Base-by-base conservation (phyloP, 1,284 basidiomycete species). In the Irpex sp. region DNA sequence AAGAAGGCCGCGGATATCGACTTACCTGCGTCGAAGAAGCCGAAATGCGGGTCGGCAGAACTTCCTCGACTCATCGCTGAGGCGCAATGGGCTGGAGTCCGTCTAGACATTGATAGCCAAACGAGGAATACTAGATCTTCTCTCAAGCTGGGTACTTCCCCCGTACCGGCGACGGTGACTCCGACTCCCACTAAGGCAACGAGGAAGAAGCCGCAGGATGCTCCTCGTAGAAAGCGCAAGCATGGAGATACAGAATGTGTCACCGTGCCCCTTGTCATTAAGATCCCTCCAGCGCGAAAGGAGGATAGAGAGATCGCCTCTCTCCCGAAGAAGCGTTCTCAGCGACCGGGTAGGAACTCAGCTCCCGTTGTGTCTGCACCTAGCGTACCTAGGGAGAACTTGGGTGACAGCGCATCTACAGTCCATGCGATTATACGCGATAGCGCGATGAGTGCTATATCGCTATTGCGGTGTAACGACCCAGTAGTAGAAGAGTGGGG, bases 371-470 rank as follows among this genome's bases (percentile, higher is more conserved):
- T 64, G 1, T 4, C 49, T 7, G 13, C 32, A 27, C 56, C 65
- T 4, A n/a, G 59, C 59, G 49, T 67, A 7, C 45, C 38, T 2
- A 20, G 24, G 27, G 64, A 44, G 24, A 66, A 43, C 18, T n/a
- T 58, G 15, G 32, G 32, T 38, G 27, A 11, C 9, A 65, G 24
- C 15, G 59, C 20, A 15, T 24, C 22, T 32, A 24, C 44, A 6
- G 58, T 70, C 42, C 70, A 71, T 54, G 22, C 20, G 15, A 44
- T 73, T 22, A 49, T 73, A 20, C 58, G 70, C 6, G 72, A 73
- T 27, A 67, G 66, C 7, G 71, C 66, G 27, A 59, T 38, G n/a
- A 66, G 22, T 20, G 65, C 58, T 7, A 59, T 18, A 27, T 18
- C 38, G 11, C 10, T 13, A 6, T 45, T 69, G 15, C 44, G 42